A percentile compares a stretch with the other conserved stretches of the same genome.
phyloP scores from a whole-genome alignment of 495 filamentous ascomycete species.

The Aspergillus sclerotioniger region DNA sequence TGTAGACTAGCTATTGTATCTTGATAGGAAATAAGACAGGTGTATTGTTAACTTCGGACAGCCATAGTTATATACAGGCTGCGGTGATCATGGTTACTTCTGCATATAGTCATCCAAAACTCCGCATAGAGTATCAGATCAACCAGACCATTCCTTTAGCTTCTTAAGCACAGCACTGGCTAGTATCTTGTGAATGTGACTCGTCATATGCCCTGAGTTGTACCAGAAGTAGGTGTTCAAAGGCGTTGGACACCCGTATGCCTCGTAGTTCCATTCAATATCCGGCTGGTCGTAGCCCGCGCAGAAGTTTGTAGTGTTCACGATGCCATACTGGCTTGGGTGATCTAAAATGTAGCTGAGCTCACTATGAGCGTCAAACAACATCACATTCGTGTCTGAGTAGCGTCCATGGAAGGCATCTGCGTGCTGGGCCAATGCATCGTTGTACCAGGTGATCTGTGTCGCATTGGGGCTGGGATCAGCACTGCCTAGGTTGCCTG shows the following conservation, averaged over 20 bases:
- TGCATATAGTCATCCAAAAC: neutral
- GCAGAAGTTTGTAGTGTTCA: constrained; percentile 51
- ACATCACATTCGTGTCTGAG: constrained; percentile 32
- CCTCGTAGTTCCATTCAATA: constrained; percentile 39
- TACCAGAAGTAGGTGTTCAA: constrained; percentile 53
- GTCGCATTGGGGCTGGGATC: constrained; percentile 45
- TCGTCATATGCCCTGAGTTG: constrained; percentile 51
- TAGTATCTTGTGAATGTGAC: constrained; percentile 40
- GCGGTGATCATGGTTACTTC: neutral
- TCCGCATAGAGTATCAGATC: neutral
- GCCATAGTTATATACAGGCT: no score
- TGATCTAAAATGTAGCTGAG: constrained; percentile 45
- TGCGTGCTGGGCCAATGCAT: constrained; percentile 29
- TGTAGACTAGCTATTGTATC: no score
- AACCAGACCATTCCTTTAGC: constrained; percentile 20
- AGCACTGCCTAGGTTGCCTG: constrained; percentile 30
- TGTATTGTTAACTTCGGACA: no score
- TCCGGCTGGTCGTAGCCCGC: constrained; percentile 48
- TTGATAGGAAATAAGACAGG: no score
- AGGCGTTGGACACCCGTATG: constrained; percentile 47
- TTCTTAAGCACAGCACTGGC: constrained; percentile 28
- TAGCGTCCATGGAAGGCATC: constrained; percentile 20
- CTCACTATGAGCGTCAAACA: constrained; percentile 46
- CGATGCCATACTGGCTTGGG: constrained; percentile 41
- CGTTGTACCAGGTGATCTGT: constrained; percentile 43